Conservation (phyloP, 768 basidiomycete genomes). For the Lentinula sp. region DNA sequence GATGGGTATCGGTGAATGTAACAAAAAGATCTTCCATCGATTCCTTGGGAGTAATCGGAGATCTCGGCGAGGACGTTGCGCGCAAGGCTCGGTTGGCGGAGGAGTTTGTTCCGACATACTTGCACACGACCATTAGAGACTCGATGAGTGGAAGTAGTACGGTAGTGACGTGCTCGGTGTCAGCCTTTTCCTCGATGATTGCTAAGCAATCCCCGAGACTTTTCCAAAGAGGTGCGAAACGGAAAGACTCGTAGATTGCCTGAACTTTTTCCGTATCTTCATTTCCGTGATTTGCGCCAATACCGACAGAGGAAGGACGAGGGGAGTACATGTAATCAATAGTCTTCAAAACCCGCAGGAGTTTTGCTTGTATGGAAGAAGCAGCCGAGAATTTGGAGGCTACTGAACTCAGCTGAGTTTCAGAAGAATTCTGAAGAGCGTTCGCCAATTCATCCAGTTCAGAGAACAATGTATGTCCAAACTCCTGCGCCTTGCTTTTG, state of each 20-base stretch:
- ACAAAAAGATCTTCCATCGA: conserved; percentile 90
- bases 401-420: conserved; percentile 57
- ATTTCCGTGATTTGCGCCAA: conserved; percentile 24
- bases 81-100: conserved; percentile 46
- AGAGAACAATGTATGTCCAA: conserved; percentile 65
- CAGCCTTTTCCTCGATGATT: conserved; percentile 72
- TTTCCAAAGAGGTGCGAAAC: conserved; percentile 84
- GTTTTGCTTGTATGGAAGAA: conserved; percentile 93
- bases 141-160: conserved; percentile 94
- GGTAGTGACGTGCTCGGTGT: conserved; percentile 84
- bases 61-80: conserved; percentile 63
- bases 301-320: conserved; percentile 30
- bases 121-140: conserved; percentile 97
- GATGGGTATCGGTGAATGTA: conserved; percentile 87
- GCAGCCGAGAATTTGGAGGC: conserved; percentile 91
- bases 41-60: conserved; percentile 63
- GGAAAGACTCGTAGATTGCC: conserved; percentile 86
- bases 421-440: conserved; percentile 53
- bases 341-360: conserved; percentile 91
- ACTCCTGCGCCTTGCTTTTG: conserved; percentile 78
- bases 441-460: conserved; percentile 75
- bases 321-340: conserved; percentile 95
- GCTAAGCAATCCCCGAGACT: conserved; percentile 86
- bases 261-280: conserved; percentile 79
- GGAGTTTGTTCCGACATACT: conserved; percentile 78